Conservation (phyloP, 2,329 filamentous ascomycete species). For the Paraphaeosphaeria sporulosa region DNA sequence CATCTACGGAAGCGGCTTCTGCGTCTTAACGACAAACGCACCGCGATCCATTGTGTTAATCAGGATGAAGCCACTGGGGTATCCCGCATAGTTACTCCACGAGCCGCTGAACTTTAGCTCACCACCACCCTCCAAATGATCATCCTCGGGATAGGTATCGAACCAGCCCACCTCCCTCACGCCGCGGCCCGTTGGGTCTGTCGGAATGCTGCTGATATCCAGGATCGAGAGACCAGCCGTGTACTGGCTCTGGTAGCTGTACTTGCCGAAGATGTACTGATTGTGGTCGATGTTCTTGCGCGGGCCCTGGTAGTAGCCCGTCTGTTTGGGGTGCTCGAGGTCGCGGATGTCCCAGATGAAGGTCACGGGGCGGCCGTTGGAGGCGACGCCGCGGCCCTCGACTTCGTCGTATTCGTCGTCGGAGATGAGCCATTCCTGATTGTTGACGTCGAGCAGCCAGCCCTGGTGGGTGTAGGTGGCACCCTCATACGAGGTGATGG, state of each 20-base stretch:
- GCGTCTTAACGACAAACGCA: constrained; percentile 45
- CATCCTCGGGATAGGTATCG: constrained; percentile 53
- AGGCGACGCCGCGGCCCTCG: constrained; percentile 35
- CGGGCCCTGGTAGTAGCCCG: constrained; percentile 51
- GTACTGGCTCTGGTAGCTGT: constrained; percentile 54
- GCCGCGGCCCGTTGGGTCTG: constrained; percentile 46
- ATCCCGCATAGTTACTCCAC: constrained; percentile 51
- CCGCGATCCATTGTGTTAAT: constrained; percentile 50
- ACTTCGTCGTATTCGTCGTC: constrained; percentile 46
- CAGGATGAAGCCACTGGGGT: constrained; percentile 44
- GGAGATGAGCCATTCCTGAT: constrained; percentile 44
- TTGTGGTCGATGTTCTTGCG: constrained; percentile 54
- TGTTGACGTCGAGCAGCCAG: constrained; percentile 56
- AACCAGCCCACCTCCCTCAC: constrained; percentile 53
- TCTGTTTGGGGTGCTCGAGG: constrained; percentile 47
- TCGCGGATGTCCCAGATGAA: constrained; percentile 46
- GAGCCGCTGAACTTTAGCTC: constrained; percentile 51
- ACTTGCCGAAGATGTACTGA: constrained; percentile 52
- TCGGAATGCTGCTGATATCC: constrained; percentile 49
- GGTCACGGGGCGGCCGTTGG: constrained; percentile 42
- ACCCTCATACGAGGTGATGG: constrained; percentile 62
- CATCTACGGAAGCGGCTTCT: constrained; percentile 17
- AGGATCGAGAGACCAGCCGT: constrained; percentile 50
- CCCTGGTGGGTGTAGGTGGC: constrained; percentile 66
- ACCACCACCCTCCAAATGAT: constrained; percentile 41